Base-by-base conservation (phyloP, 371 early-diverging fungal species). In the Mucor irregularis region DNA sequence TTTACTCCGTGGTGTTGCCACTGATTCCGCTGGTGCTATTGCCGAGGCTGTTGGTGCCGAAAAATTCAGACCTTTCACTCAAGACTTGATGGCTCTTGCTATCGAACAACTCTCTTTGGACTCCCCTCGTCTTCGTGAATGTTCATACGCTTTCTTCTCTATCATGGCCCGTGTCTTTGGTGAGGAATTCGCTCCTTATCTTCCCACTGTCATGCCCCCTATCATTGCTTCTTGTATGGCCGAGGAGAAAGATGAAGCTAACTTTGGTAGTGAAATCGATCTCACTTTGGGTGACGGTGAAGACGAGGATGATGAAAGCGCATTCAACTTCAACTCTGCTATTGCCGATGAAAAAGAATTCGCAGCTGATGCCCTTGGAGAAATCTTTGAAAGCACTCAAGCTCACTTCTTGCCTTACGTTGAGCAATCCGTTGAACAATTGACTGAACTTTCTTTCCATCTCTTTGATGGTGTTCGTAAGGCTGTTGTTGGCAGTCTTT, bases 331-430 rank as follows among this genome's bases (percentile, higher is more conserved):
- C 53, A 89, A 83, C 61, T 88, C 91, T 39, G 94, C 91, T 19
- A 76, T 95, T 61, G 90, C 94, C 0, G 91, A 93, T 29, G 96
- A 96, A 66, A 96, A 96, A 76, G 93, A 93, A 62, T 86, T 90
- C 44, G 94, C 95, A 14, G 88, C 89, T 22, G 92, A 91, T 61
- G 90, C 91, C 2, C 78, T 91, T 38, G 94, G 90, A 40, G 92
- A 93, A 64, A 62, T 96, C 24, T 94, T 95, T 73, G 84, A 84
- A 49, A 83, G 86, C 56, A 90, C 95, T 1, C 66, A 81, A 4
- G 46, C 77, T 0, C 81, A 86, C 38, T 95, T 93, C 64, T 67
- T 95, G 73, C 94, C 95, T 4, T 94, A 91, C 57, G 86, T 93
- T n/a, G 88, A 89, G 45, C 65, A 77, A 19, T 74, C 83, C 24